phyloP scores from a whole-genome alignment of 495 filamentous ascomycete species.

The Hypoxylon cercidicola region DNA sequence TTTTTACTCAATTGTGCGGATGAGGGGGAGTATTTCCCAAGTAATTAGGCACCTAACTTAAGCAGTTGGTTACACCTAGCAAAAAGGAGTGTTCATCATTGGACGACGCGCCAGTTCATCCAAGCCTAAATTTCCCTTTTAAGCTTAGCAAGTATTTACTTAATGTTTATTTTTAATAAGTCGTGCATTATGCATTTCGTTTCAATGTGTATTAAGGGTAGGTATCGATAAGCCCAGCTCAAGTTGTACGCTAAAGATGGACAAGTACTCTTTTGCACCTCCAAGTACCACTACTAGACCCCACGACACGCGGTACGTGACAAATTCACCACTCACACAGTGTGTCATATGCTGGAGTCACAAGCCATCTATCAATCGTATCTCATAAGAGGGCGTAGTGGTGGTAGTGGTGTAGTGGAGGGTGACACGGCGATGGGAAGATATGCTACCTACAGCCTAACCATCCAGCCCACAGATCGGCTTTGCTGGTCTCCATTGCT shows the following conservation, averaged over 20 bases:
- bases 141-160: slow-evolving; percentile 4
- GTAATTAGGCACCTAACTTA: no score
- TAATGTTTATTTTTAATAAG: neutral
- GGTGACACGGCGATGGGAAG: no score
- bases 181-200: no score
- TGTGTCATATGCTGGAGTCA: slow-evolving; percentile 46
- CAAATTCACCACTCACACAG: slow-evolving; percentile 30
- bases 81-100: slow-evolving; percentile 3
- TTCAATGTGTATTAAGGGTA: no score
- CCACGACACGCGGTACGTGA: slow-evolving; percentile 29
- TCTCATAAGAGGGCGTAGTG: slow-evolving; percentile 32
- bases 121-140: neutral
- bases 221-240: slow-evolving; percentile 20
- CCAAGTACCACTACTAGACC: slow-evolving; percentile 31
- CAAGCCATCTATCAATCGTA: slow-evolving; percentile 35
- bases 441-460: neutral
- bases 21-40: slow-evolving; percentile 4
- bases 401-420: slow-evolving; percentile 1
- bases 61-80: neutral
- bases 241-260: no score
- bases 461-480: neutral
- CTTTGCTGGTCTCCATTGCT: slow-evolving; percentile 1
- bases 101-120: neutral
- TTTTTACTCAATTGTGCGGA: slow-evolving; percentile 15
- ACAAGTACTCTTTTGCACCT: slow-evolving; percentile 15